A percentile compares a stretch with the other conserved stretches of the same genome.
phyloP scores from a whole-genome alignment of 768 basidiomycete genomes.

The Gymnopilus junonius region DNA sequence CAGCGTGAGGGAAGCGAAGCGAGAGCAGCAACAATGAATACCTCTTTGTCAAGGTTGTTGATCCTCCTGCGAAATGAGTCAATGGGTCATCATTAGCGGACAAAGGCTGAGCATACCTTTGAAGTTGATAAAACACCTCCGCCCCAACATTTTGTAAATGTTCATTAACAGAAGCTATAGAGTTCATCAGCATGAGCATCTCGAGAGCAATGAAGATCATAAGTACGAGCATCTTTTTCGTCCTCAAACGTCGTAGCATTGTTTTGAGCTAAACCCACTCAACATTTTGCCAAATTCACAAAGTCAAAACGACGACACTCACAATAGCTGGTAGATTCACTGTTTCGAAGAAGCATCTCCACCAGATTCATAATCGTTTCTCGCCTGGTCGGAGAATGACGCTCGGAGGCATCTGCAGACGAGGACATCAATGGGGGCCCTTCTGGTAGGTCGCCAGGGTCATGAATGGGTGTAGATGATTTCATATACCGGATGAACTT shows the following conservation, averaged over 20 bases:
- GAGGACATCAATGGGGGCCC: constrained; percentile 22
- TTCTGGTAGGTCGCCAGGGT: constrained; percentile 18
- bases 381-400: constrained; percentile 40
- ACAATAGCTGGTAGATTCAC: constrained; percentile 37
- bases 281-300: background rate
- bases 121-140: constrained; percentile 65
- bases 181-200: background rate
- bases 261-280: constrained; percentile 31
- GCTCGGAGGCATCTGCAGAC: constrained; percentile 21
- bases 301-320: background rate
- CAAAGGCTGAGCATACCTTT: constrained; percentile 47
- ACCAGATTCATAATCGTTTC: constrained; percentile 56
- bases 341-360: constrained; percentile 50
- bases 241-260: constrained; percentile 61
- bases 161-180: constrained; percentile 66
- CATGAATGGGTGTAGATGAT: constrained; percentile 1
- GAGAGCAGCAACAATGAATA: constrained; percentile 20
- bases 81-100: background rate
- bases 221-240: constrained; percentile 65
- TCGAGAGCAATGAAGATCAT: background rate
- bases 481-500: constrained; percentile 7
- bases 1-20: background rate
- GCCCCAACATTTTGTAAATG: constrained; percentile 71
- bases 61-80: constrained; percentile 46
- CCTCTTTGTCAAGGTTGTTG: constrained; percentile 69